Percentiles rank a stretch among this genome's conserved stretches.
Evolutionary conservation across 2,329 filamentous ascomycete genomes (phyloP).

Genomic region (Arthroderma sp.): DNA sequence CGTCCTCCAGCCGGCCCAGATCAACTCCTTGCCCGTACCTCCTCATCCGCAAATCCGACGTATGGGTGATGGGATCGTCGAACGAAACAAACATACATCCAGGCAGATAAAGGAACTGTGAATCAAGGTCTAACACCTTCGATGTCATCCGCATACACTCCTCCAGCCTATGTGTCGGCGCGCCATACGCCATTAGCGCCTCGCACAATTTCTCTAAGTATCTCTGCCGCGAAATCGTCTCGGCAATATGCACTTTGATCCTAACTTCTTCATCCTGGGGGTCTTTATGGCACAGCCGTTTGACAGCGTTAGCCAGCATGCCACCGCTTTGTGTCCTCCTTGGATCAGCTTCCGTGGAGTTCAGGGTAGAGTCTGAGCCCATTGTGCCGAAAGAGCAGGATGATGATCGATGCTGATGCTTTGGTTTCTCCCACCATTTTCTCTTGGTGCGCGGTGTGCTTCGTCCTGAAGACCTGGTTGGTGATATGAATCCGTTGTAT

Average conservation of each 20-base stretch:
- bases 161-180: conserved; percentile 80
- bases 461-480: not conserved
- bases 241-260: conserved; percentile 49
- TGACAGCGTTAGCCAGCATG: conserved; percentile 17
- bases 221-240: conserved; percentile 63
- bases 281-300: conserved; percentile 7
- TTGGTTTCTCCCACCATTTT: conserved; percentile 31
- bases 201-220: conserved; percentile 77
- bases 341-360: conserved; percentile 14
- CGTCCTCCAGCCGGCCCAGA: conserved; percentile 30
- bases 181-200: conserved; percentile 78
- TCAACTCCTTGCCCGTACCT: conserved; percentile 31
- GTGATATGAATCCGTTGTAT: no score
- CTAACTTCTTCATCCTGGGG: conserved; percentile 37
- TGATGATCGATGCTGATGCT: conserved; percentile 22
- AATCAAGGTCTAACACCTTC: conserved; percentile 75
- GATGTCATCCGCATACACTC: conserved; percentile 84
- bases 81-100: conserved; percentile 93
- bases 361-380: conserved; percentile 6
- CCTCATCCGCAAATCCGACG: conserved; percentile 34
- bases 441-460: not conserved
- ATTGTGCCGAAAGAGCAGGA: conserved; percentile 18
- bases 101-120: conserved; percentile 79
- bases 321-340: conserved; percentile 26
- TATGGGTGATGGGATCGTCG: conserved; percentile 39